Conservation (phyloP, 768 basidiomycete genomes). For the Amanita jacksonii region DNA sequence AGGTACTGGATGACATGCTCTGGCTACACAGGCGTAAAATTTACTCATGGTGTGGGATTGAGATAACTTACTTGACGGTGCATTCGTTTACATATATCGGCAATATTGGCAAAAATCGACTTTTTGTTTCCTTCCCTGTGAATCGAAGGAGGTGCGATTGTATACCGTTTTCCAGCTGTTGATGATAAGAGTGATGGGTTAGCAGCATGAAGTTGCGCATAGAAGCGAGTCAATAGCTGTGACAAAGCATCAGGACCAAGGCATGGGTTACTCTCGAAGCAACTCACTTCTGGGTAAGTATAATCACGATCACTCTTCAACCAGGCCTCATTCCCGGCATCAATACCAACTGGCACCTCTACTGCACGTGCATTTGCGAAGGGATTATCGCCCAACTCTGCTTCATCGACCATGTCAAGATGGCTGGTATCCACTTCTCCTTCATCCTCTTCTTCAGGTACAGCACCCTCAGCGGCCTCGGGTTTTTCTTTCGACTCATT, state of each 20-base stretch:
- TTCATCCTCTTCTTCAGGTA: conserved; percentile 45
- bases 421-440: conserved; percentile 45
- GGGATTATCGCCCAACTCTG: conserved; percentile 83
- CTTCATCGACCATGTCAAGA: conserved; percentile 64
- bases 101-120: conserved; percentile 92
- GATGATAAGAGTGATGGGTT: conserved; percentile 83
- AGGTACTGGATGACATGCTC: conserved; percentile 97
- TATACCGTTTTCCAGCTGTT: conserved; percentile 87
- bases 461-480: conserved; percentile 35
- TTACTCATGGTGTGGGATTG: neutral
- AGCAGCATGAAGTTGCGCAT: conserved; percentile 81
- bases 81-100: conserved; percentile 98
- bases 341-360: conserved; percentile 50
- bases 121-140: conserved; percentile 96
- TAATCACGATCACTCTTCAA: conserved; percentile 90
- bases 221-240: conserved; percentile 90
- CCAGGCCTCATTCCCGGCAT: conserved; percentile 82
- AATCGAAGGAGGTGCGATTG: conserved; percentile 91
- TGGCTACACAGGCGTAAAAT: conserved; percentile 37
- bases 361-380: conserved; percentile 54
- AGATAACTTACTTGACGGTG: conserved; percentile 54
- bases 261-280: neutral
- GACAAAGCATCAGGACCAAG: conserved; percentile 8
- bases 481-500: conserved; percentile 60
- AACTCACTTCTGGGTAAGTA: conserved; percentile 80